These are phyloP conservation scores for Xylaria sp. DNA, from an alignment of 2,329 filamentous ascomycete species.

Conservation along the genomic window DNA sequence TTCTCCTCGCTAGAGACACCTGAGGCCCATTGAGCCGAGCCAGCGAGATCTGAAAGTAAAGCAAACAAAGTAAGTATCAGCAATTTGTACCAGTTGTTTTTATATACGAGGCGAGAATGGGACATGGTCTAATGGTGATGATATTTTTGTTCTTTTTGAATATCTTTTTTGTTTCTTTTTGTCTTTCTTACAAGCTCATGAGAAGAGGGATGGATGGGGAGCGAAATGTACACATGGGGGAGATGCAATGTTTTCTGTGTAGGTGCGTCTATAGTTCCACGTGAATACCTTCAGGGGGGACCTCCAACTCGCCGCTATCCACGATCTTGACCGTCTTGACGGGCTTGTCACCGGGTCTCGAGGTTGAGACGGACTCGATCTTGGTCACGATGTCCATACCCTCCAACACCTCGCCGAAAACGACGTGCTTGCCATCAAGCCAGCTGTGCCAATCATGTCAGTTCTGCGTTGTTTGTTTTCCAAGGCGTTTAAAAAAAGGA, in stretches of 20 bases:
- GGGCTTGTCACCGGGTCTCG: slow-evolving; percentile 59
- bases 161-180: slow-evolving; percentile 2
- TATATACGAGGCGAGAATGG: slow-evolving; percentile 31
- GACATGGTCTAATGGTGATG: slow-evolving; percentile 19
- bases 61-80: slow-evolving; percentile 20
- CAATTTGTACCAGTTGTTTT: slow-evolving; percentile 30
- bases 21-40: slow-evolving; percentile 35
- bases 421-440: slow-evolving; percentile 79
- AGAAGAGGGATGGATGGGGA: slow-evolving; percentile 20
- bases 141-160: slow-evolving; percentile 1
- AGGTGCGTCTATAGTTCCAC: slow-evolving; percentile 65
- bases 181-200: slow-evolving; percentile 18
- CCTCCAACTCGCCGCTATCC: slow-evolving; percentile 78
- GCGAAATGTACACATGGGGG: slow-evolving; percentile 21
- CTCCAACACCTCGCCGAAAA: slow-evolving; percentile 84
- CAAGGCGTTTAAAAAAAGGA: slow-evolving; percentile 1
- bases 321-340: slow-evolving; percentile 64
- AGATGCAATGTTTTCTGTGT: slow-evolving; percentile 23
- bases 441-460: slow-evolving; percentile 46
- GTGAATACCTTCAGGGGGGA: slow-evolving; percentile 88
- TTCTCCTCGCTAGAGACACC: slow-evolving; percentile 33
- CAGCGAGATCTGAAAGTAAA: slow-evolving; percentile 31
- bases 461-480: slow-evolving; percentile 3
- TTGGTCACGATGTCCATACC: slow-evolving; percentile 74
- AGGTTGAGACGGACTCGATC: slow-evolving; percentile 68